Percentiles rank a stretch among this genome's conserved stretches.
Conservation (phyloP, 768 basidiomycete genomes). For the Suillus placidus region DNA sequence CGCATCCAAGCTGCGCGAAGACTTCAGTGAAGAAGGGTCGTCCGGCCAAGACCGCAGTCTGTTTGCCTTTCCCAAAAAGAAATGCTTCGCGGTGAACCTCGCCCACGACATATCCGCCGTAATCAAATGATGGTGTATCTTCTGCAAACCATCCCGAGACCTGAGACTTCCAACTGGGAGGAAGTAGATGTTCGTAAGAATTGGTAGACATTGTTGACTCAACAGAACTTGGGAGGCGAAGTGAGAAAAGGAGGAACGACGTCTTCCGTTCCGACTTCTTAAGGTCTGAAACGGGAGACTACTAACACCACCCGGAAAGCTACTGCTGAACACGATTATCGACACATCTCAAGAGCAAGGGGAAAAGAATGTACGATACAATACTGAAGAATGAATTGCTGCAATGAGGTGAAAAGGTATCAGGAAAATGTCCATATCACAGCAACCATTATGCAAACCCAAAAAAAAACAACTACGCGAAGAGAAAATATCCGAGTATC, state of each 20-base stretch:
- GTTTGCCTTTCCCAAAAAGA: conserved; percentile 87
- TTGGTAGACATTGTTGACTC: conserved; percentile 19
- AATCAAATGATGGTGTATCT: conserved; percentile 96
- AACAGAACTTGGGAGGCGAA: not conserved
- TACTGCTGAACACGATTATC: not conserved
- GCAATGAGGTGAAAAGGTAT: not conserved
- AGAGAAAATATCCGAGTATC: not conserved
- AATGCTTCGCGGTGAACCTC: conserved; percentile 85
- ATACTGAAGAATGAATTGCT: not conserved
- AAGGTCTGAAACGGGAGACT: not conserved
- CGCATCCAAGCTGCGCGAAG: conserved; percentile 85
- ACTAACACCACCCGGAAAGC: not conserved
- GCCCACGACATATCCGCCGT: conserved; percentile 94
- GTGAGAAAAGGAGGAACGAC: not conserved
- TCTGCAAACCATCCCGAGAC: conserved; percentile 85
- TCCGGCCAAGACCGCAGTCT: conserved; percentile 82
- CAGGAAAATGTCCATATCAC: conserved; percentile 2
- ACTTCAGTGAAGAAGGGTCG: conserved; percentile 95
- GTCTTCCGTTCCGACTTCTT: not conserved
- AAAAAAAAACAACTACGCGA: not conserved
- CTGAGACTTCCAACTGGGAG: conserved; percentile 89
- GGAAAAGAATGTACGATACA: not conserved
- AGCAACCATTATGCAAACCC: conserved; percentile 9
- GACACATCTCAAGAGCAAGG: not conserved
- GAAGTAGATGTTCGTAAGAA: conserved; percentile 70